phyloP scores from a whole-genome alignment of 2,329 filamentous ascomycete genomes.

The Aspergillus intermedius region DNA sequence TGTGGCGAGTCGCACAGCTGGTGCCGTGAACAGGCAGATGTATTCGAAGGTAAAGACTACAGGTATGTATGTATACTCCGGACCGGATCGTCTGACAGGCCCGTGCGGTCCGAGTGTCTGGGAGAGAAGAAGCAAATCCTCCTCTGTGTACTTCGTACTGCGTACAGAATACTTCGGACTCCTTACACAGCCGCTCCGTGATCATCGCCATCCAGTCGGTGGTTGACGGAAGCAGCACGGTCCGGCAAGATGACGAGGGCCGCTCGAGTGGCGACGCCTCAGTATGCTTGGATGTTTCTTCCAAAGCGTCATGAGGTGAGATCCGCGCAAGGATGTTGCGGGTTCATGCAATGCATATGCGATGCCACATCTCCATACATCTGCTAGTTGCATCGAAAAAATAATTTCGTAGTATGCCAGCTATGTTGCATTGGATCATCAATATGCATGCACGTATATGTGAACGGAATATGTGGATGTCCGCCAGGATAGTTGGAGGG shows the following conservation, averaged over 20 bases:
- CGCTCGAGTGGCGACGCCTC: no score
- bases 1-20: not conserved
- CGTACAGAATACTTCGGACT: no score
- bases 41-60: not conserved
- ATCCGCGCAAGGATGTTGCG: constrained; percentile 1
- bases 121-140: not conserved
- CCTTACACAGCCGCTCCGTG: no score
- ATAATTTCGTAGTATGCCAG: not conserved
- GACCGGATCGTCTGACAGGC: not conserved
- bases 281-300: constrained; percentile 2
- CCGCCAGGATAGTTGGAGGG: no score
- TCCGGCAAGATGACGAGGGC: no score
- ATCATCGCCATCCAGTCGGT: no score
- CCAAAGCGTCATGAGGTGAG: constrained; percentile 3
- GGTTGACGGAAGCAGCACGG: no score
- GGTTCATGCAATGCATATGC: constrained; percentile 1
- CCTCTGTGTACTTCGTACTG: no score
- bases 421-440: not conserved
- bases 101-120: not conserved
- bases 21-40: not conserved
- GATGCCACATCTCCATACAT: no score
- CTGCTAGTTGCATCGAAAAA: not conserved
- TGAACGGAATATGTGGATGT: no score
- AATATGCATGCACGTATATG: not conserved
- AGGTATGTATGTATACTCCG: not conserved